Evolutionary conservation across 495 filamentous ascomycete species (phyloP), one percentile per base, ranked within the genome.

Genomic region (Hypoxylon lienhwacheense): DNA sequence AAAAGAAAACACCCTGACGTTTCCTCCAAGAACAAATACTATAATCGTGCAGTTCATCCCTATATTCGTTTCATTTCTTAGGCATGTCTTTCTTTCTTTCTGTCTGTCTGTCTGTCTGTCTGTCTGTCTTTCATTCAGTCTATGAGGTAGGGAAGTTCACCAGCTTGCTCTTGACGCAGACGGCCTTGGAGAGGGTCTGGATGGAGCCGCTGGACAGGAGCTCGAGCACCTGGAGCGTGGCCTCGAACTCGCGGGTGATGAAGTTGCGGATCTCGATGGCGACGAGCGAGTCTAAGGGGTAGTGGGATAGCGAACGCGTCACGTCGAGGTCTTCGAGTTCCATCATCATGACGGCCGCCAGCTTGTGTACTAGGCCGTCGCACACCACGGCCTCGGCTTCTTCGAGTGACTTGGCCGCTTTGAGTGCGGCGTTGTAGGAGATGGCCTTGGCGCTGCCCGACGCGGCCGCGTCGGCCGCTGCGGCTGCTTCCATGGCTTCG

Each of bases 201-300:
- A 77, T 75, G 7, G 66, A 71, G 7, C 76, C 76, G 49, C 75
- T 78, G 19, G 70, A 73, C 32, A 78, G 59, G 29, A 80, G 63
- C 55, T 81, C 77, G 52, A 81, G 64, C 4, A 81, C 77, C 49
- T 80, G 74, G 47, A 83, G 57, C 54, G 81, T 81, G 1, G 73
- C 76, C 61, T 79, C 69, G 43, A 78, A 76, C 52, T 73, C 70
- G 36, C 67, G 65, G 7, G 70, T 76, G 44, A 82, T 73, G 55
- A 74, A 81, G 42, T 74, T 76, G 25, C 78, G 69, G 53, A 81
- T 76, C 65, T 83, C 80, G 44, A 74, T 75, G 1, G 74, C 78
- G 31, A 81, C 68, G 40, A 81, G 72, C 31, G 72, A 77, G 59
- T 83, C 77, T 12, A 84, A 67, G 12, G 74, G 76, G 64, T 77